A percentile compares a stretch with the other conserved stretches of the same genome.
phyloP scores from a whole-genome alignment of 2,329 filamentous ascomycete species.

The Niveomyces coronatus region DNA sequence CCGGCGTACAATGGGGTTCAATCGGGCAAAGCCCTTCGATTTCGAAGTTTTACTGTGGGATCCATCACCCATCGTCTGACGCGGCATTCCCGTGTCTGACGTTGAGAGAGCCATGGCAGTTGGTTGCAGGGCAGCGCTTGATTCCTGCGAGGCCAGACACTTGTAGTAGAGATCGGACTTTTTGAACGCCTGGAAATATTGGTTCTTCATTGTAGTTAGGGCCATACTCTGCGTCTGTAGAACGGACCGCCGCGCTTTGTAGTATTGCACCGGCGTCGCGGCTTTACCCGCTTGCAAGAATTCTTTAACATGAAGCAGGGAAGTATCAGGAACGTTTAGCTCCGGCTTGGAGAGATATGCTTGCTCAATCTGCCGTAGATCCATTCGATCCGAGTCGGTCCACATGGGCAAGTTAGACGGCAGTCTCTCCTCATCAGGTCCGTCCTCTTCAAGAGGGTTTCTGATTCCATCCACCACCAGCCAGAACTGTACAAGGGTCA shows the following conservation, averaged over 20 bases:
- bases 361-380: constrained; percentile 85
- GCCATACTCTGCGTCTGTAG: constrained; percentile 72
- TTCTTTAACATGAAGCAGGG: constrained; percentile 57
- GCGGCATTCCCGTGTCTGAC: constrained; percentile 9
- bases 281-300: constrained; percentile 71
- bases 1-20: constrained; percentile 32
- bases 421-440: constrained; percentile 52
- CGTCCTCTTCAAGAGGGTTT: constrained; percentile 79
- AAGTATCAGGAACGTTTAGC: constrained; percentile 62
- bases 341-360: constrained; percentile 77
- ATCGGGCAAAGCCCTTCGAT: constrained; percentile 32
- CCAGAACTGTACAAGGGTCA: constrained; percentile 95
- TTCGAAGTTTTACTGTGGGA: constrained; percentile 32
- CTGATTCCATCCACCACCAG: constrained; percentile 94
- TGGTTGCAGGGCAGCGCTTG: constrained; percentile 28
- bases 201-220: constrained; percentile 72
- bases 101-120: constrained; percentile 12
- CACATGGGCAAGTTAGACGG: constrained; percentile 56
- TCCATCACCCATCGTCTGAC: neutral
- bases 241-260: constrained; percentile 70
- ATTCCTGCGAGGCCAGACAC: constrained; percentile 81
- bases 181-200: constrained; percentile 77
- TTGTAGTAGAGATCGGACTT: constrained; percentile 94
- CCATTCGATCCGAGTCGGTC: constrained; percentile 74
- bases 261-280: constrained; percentile 73